Evolutionary conservation across 371 early-diverging fungal genomes (phyloP), one percentile per base, ranked within the genome.

Genomic region (Aphelidium insulamus): DNA sequence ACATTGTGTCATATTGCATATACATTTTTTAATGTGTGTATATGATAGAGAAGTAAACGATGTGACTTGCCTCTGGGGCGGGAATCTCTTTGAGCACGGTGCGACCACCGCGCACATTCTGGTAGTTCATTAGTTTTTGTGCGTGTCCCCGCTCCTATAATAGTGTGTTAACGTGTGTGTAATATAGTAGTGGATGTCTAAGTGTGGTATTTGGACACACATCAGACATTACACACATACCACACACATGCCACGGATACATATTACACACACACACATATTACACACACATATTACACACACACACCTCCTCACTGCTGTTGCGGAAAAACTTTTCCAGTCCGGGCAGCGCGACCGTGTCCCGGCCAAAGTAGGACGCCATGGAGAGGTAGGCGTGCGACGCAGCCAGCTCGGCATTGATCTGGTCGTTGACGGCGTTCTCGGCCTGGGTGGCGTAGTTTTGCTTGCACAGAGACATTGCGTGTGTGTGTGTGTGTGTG

Each of bases 401-500:
- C 24, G 68, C 71, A 20, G 56, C 50, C 36, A 66, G 45, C 41
- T 70, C 68, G 36, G 59, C 57, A 33, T 62, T 54, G 30, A 70
- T 58, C 39, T 72, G 69, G 33, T 61, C 55, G 46, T 72, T 72
- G 44, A 72, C 54, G 36, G 62, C 59, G 37, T 69, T 67, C 49
- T 72, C 69, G 21, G 62, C 56, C 40, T 61, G 48, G 16, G 55
- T 52, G 21, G 67, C 41, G 38, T 64, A 72, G 52, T 69, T 72
- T 46, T 72, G 72, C 43, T 68, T 66, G 45, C 64, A 60, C 41
- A 70, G 51, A 32, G 64, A 59, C 69, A 68, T 68, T n/a, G n/a
- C n/a, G n/a, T n/a, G n/a, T n/a, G n/a, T n/a, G n/a, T n/a, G n/a
- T n/a, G n/a, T n/a, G n/a, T n/a, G n/a, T n/a, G n/a, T n/a, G n/a